Evolutionary conservation across 2,329 filamentous ascomycete species (phyloP).

Genomic region (Fusarium abutilonis): DNA sequence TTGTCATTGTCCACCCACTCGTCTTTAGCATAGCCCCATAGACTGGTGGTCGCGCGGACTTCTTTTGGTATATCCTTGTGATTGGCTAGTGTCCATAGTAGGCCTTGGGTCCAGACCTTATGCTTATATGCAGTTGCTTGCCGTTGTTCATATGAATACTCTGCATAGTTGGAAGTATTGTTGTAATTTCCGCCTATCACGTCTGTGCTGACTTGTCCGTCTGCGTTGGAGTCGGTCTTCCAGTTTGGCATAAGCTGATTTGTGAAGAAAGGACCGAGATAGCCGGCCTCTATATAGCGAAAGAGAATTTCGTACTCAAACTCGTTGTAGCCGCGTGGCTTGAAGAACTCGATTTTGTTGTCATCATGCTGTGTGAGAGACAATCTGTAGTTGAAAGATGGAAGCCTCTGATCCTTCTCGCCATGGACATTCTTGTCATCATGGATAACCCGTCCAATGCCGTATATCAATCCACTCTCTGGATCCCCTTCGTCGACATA

Average conservation of each 20-base stretch:
- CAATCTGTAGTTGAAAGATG: conserved; percentile 32
- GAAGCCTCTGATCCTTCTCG: conserved; percentile 29
- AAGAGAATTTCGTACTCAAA: conserved; percentile 26
- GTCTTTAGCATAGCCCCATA: conserved; percentile 31
- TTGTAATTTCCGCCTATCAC: conserved; percentile 29
- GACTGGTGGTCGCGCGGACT: not conserved
- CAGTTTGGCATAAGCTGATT: conserved; percentile 30
- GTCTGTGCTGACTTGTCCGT: conserved; percentile 30
- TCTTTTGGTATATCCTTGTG: conserved; percentile 10
- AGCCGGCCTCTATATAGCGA: conserved; percentile 25
- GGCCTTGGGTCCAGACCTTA: conserved; percentile 26
- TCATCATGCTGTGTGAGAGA: conserved; percentile 7
- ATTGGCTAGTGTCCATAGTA: conserved; percentile 28
- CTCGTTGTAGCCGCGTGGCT: conserved; percentile 26
- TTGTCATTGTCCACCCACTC: conserved; percentile 19
- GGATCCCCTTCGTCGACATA: conserved; percentile 8
- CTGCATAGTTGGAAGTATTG: conserved; percentile 23
- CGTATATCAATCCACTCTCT: conserved; percentile 21
- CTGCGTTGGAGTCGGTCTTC: conserved; percentile 31
- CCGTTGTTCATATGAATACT: conserved; percentile 24
- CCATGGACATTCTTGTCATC: not conserved
- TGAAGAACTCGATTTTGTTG: conserved; percentile 27
- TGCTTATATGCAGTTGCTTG: conserved; percentile 3
- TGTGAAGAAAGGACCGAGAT: conserved; percentile 19
- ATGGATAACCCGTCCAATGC: conserved; percentile 5